Evolutionary conservation across 2,329 filamentous ascomycete genomes (phyloP).

Genomic region (Paramyrothecium sp.): DNA sequence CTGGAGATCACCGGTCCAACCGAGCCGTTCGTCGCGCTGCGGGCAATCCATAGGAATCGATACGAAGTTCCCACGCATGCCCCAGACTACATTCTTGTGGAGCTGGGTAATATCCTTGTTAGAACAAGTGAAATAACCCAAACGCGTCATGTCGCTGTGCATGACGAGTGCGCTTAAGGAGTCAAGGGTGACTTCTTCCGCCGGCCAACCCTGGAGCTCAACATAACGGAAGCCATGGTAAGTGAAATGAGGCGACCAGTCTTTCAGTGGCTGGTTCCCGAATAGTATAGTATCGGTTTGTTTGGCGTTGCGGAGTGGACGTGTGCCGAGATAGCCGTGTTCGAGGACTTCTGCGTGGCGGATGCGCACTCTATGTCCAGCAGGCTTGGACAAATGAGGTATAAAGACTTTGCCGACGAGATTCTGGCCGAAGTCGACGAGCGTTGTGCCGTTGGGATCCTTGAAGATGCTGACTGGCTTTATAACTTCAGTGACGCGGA

Average conservation of each 20-base stretch:
- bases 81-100: conserved; percentile 53
- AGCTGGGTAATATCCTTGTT: conserved; percentile 50
- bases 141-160: conserved; percentile 51
- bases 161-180: conserved; percentile 32
- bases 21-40: conserved; percentile 50
- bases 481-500: conserved; percentile 31
- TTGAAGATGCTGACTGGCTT: conserved; percentile 27
- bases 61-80: conserved; percentile 57
- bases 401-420: too few species aligned
- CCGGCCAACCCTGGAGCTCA: conserved; percentile 39
- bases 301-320: conserved; percentile 2
- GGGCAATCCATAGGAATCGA: conserved; percentile 56
- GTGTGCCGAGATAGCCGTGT: conserved; percentile 3
- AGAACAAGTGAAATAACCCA: conserved; percentile 50
- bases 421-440: too few species aligned
- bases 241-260: conserved; percentile 45
- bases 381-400: too few species aligned
- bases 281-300: background rate
- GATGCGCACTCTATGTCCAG: too few species aligned
- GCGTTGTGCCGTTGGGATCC: conserved; percentile 16
- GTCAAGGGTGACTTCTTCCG: conserved; percentile 10
- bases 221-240: conserved; percentile 54
- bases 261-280: background rate
- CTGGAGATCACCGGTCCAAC: conserved; percentile 52
- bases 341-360: conserved; percentile 8